phyloP scores from a whole-genome alignment of 306 rosid species.

The Medicago arabica region DNA sequence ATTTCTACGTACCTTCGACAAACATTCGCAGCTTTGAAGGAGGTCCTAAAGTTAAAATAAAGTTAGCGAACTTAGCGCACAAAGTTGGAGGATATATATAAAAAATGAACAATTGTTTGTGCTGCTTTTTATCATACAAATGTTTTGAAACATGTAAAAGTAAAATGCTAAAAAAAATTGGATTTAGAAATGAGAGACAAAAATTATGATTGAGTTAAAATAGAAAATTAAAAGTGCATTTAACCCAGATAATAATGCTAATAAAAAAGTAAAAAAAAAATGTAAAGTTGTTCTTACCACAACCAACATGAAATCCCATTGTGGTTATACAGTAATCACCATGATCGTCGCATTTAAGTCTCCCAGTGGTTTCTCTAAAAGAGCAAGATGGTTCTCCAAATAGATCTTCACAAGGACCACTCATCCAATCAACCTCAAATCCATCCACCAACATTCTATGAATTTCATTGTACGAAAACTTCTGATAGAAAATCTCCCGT shows the following conservation, averaged over 20 bases:
- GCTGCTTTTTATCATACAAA: too few relatives aligned
- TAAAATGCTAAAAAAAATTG: too few relatives aligned
- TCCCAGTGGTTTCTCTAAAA: not conserved
- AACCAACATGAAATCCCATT: not conserved
- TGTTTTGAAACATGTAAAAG: too few relatives aligned
- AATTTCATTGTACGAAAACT: conserved; percentile 12
- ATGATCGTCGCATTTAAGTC: not conserved
- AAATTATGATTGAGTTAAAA: too few relatives aligned
- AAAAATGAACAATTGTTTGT: too few relatives aligned
- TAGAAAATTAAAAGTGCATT: too few relatives aligned
- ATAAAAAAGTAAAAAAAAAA: too few relatives aligned
- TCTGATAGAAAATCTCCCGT: too few relatives aligned
- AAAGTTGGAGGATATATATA: too few relatives aligned
- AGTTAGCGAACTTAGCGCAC: not conserved
- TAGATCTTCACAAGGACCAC: not conserved
- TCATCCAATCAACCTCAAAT: conserved; percentile 34
- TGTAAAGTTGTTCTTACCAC: not conserved
- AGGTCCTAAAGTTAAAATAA: not conserved
- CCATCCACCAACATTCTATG: conserved; percentile 10
- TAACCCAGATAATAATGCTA: too few relatives aligned
- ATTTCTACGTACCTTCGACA: not conserved
- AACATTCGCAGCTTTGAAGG: not conserved
- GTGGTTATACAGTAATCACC: not conserved
- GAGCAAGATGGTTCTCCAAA: not conserved
- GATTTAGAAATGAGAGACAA: too few relatives aligned